phyloP scores from a whole-genome alignment of 306 rosid species.

The Vicia villosa region DNA sequence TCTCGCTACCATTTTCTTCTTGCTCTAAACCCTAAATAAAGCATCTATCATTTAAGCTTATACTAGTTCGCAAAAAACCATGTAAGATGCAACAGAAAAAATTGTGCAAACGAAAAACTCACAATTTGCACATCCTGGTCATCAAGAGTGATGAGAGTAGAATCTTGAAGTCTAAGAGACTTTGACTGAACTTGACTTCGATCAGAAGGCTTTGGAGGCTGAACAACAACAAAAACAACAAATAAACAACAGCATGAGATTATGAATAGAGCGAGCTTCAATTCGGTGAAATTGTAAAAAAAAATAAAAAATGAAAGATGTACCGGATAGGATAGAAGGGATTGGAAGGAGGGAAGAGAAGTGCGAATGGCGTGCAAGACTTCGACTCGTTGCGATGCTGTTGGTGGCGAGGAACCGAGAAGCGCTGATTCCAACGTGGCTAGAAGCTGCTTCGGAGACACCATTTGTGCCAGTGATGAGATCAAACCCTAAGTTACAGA shows the following conservation, averaged over 20 bases:
- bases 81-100: no score
- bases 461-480: constrained; percentile 44
- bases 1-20: neutral
- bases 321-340: constrained; percentile 80
- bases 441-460: constrained; percentile 78
- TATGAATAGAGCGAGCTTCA: neutral
- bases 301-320: neutral
- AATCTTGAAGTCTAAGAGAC: constrained; percentile 76
- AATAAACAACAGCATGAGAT: neutral
- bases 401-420: constrained; percentile 71
- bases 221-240: neutral
- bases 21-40: neutral
- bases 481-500: constrained; percentile 10
- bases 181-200: constrained; percentile 81
- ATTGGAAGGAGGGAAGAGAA: constrained; percentile 58
- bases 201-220: constrained; percentile 85
- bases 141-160: constrained; percentile 77
- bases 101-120: constrained; percentile 30
- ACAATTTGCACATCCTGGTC: constrained; percentile 90
- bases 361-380: constrained; percentile 81
- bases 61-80: neutral
- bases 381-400: constrained; percentile 70
- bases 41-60: neutral
- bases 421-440: constrained; percentile 69
- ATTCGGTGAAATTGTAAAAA: neutral